Percentiles rank a stretch among this genome's conserved stretches.
Conservation (phyloP, 257 asterid species). For the Buddleja alternifolia region DNA sequence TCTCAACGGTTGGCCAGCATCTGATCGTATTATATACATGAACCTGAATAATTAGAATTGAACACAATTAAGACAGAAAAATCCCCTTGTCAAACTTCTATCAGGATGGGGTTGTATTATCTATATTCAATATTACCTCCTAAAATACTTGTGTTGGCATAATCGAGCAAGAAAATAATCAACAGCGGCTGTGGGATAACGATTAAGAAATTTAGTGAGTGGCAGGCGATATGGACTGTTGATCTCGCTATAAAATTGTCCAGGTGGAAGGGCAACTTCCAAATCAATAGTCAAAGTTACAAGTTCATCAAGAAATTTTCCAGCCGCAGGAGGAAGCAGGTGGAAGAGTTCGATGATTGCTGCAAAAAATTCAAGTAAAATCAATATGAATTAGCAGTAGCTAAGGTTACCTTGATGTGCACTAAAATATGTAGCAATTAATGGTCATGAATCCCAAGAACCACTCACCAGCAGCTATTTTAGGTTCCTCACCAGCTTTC, state of each 20-base stretch:
- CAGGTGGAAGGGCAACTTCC: constrained; percentile 97
- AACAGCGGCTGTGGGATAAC: constrained; percentile 88
- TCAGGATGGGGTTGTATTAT: constrained; percentile 7
- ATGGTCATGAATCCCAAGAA: constrained; percentile 25
- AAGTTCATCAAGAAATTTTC: constrained; percentile 96
- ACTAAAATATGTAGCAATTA: constrained; percentile 24
- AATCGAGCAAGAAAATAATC: constrained; percentile 93
- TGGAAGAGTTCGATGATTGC: constrained; percentile 99
- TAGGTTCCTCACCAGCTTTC: constrained; percentile 99
- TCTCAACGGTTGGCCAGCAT: constrained; percentile 98
- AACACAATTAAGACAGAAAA: constrained; percentile 33
- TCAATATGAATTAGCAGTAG: constrained; percentile 20
- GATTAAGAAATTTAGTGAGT: constrained; percentile 91
- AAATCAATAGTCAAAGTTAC: constrained; percentile 95
- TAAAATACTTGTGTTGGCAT: constrained; percentile 82
- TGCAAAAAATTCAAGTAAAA: constrained; percentile 44
- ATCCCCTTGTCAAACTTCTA: constrained; percentile 24
- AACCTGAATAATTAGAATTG: constrained; percentile 57
- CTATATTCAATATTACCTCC: constrained; percentile 62
- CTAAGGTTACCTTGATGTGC: not conserved
- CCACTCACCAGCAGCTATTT: constrained; percentile 95
- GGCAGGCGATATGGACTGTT: constrained; percentile 99
- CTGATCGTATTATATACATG: constrained; percentile 94
- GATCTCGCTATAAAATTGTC: constrained; percentile 95
- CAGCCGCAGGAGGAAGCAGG: constrained; percentile 97